Base-by-base conservation (phyloP, 78 protist species). In the Dictyostelium brefeldianum region DNA sequence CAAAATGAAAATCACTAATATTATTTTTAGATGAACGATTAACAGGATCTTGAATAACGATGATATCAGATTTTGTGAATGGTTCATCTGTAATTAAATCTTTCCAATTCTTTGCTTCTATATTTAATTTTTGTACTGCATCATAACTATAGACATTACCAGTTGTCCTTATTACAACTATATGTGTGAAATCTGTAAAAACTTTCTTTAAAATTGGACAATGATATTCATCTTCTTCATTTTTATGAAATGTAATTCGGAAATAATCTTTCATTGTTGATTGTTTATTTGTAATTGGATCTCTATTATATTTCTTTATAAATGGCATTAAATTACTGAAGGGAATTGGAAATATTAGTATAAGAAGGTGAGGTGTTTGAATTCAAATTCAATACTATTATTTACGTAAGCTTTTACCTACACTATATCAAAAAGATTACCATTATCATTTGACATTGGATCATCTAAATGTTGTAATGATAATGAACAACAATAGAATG, bases 121-220 rank as follows among this genome's bases (percentile, higher is more conserved):
- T 20, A 90, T 96, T 96, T 70, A 98, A 81, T 56, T 91, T 36
- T 6, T 96, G 41, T 1, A 98, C 84, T 8, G 99, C 97, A 2
- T 98, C 99, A 47, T 54, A 71, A 5, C 90, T 47, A 87, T 95
- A 98, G 17, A 98, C 99, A 62, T 97, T 85, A 10, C 99, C 99
- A 8, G 98, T 78, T 14, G 95, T 56, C 22, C 25, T 22, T 15
- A 95, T 74, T 5, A 97, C 96, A 15, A 97, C 98, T 25, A 98
- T 97, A 71, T 96, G 97, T 0, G 97, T 79, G 54, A 54, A 62
- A 69, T 97, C 98, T 48, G 59, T 97, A 82, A 98, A 96, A 46
- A 36, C 96, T 79, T 98, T 98, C 64, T 81, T 82, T n/a, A 96
- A 50, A 17, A 98, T 90, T 1, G 99, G 99, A 89, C 98, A 98